A percentile compares a stretch with the other conserved stretches of the same genome.
These are phyloP conservation scores for Rhodotorula sp. DNA, from an alignment of 1,284 basidiomycete genomes.

Conservation along the genomic window DNA sequence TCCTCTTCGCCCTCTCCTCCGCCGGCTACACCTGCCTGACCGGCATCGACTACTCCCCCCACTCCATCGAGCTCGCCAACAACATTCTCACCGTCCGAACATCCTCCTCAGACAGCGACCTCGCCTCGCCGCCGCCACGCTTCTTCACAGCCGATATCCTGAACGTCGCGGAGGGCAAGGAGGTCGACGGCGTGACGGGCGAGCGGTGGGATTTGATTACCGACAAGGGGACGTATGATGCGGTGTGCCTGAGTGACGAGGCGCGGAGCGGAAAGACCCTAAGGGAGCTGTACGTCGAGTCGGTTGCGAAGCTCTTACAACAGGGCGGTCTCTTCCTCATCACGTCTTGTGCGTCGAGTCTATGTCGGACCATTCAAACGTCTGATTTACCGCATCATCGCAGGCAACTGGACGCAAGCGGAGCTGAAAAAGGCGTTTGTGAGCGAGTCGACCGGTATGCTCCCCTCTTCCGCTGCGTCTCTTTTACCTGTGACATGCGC, in stretches of 20 bases:
- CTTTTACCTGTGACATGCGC: too few relatives aligned
- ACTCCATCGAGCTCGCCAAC: constrained; percentile 57
- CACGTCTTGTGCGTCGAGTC: constrained; percentile 61
- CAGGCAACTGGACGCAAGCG: constrained; percentile 84
- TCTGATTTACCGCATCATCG: constrained; percentile 49
- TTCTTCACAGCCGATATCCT: constrained; percentile 48
- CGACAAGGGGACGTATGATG: constrained; percentile 67
- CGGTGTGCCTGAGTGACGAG: constrained; percentile 72
- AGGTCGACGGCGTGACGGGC: constrained; percentile 23
- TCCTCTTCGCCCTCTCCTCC: constrained; percentile 69
- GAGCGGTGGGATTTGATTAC: constrained; percentile 48
- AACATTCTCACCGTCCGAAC: constrained; percentile 26
- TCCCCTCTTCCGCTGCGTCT: not conserved
- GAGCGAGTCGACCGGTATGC: constrained; percentile 52
- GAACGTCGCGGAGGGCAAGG: constrained; percentile 16
- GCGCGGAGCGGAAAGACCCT: constrained; percentile 57
- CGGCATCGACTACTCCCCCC: constrained; percentile 80
- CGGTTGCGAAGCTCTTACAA: constrained; percentile 61
- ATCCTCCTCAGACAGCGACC: constrained; percentile 1
- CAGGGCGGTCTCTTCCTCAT: constrained; percentile 74
- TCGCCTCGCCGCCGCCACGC: constrained; percentile 9
- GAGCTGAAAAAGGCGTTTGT: constrained; percentile 67
- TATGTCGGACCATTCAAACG: not conserved
- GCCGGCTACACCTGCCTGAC: constrained; percentile 63
- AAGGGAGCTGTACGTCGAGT: constrained; percentile 59